A percentile compares a stretch with the other conserved stretches of the same genome.
Evolutionary conservation across 805 yeast genomes (phyloP).

Genomic region (Sporopachydermia lactativora): DNA sequence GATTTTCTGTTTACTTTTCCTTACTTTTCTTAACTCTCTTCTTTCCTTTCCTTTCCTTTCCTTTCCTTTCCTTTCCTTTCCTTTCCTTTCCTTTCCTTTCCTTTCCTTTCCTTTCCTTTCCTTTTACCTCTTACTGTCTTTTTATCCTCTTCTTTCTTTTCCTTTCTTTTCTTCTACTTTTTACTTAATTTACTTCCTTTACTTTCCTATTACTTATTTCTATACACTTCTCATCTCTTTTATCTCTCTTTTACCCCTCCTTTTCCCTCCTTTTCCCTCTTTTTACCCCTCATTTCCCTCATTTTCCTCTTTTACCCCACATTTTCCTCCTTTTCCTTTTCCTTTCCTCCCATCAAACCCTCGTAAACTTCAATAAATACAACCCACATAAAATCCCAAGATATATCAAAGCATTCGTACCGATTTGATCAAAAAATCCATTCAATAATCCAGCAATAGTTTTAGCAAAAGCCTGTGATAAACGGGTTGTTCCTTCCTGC

Average conservation of each 20-base stretch:
- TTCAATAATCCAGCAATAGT: not conserved
- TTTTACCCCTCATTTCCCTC: not conserved
- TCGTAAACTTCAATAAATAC: not conserved
- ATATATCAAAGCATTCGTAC: slow-evolving; percentile 1
- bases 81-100: too few relatives aligned
- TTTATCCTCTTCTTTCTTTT: too few relatives aligned
- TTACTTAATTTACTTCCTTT: too few relatives aligned
- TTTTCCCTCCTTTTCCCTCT: slow-evolving; percentile 32
- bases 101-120: too few relatives aligned
- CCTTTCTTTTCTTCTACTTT: too few relatives aligned
- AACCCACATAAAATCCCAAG: not conserved
- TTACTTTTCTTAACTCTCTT: too few relatives aligned
- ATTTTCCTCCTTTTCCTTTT: not conserved
- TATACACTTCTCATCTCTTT: slow-evolving; percentile 35
- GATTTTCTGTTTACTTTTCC: too few relatives aligned
- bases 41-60: too few relatives aligned
- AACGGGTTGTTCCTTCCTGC: not conserved
- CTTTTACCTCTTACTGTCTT: too few relatives aligned
- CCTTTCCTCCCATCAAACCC: too few relatives aligned
- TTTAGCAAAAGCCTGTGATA: not conserved
- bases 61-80: too few relatives aligned
- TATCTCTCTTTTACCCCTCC: slow-evolving; percentile 14
- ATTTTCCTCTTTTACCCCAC: not conserved
- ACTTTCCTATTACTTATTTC: too few relatives aligned
- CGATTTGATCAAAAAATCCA: not conserved